Base-by-base conservation (phyloP, 2,329 filamentous ascomycete species). In the Aspergillus floridensis region DNA sequence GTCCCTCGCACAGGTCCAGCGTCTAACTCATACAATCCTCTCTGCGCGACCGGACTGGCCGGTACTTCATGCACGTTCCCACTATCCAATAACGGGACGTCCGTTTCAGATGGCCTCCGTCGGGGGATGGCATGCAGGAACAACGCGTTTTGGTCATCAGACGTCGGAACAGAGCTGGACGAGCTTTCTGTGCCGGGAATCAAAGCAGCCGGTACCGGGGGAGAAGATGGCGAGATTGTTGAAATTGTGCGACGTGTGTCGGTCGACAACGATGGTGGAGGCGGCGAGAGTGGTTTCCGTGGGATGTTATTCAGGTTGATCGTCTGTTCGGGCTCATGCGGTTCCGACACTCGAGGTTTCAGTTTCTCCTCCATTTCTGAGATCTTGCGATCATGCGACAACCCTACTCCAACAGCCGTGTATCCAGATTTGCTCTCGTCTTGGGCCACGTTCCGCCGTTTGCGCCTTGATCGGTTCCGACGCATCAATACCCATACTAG, bases 41-140 rank as follows among this genome's bases (percentile, higher is more conserved):
- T 54, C 26, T 58, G 50, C 10, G n/a, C 38, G 38, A 49, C 51
- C 19, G 56, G 38, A 55, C 57, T 31, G 32, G 12, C 57, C 19
- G 62, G 56, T 22, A 56, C 66, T 51, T 69, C 67, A 55, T 66
- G 60, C 49, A 69, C 66, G 51, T 65, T 48, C 24, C 50, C 63
- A n/a, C 65, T 65, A 60, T 69, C 66, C 50, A 69, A 21, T 60
- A 69, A 68, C 16, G 65, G 66, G 7, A 68, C 63, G 11, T 66
- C 65, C 8, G 58, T 59, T 51, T 66, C 65, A 0, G 58, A 60
- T 12, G 61, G 65, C 12, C 46, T 35, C 11, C 57, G 54, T 1
- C 32, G 52, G 3, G 61, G 58, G 4, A 57, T 58, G 3, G 59
- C n/a, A 11, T 54, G 44, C 38, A 65, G 35, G 46, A 65, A 66